These are phyloP conservation scores for Globisporangium acanthophoron DNA, from an alignment of 352 stramenopile genomes.

Conservation along the genomic window DNA sequence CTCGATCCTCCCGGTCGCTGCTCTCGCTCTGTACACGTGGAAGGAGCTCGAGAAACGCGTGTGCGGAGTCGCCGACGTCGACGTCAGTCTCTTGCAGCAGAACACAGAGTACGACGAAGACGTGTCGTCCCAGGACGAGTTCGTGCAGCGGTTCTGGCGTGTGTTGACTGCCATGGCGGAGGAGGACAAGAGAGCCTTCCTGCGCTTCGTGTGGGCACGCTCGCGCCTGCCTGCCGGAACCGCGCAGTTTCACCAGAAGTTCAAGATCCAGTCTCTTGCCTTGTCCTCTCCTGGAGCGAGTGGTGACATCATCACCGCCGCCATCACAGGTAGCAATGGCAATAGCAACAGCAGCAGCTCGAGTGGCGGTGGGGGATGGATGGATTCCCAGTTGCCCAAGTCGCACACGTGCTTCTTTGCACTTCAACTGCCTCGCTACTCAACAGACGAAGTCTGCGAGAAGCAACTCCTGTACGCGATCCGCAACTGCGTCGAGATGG, in stretches of 20 bases:
- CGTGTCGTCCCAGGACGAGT: conserved; percentile 48
- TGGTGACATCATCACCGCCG: not conserved
- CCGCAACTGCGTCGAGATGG: conserved; percentile 86
- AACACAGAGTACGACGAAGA: conserved; percentile 87
- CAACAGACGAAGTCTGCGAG: conserved; percentile 61
- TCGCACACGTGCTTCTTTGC: conserved; percentile 89
- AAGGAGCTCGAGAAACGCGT: conserved; percentile 68
- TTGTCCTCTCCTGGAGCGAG: conserved; percentile 5
- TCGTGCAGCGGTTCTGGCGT: conserved; percentile 76
- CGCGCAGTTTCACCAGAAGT: conserved; percentile 76
- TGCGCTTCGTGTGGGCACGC: conserved; percentile 81
- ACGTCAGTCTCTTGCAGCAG: conserved; percentile 57
- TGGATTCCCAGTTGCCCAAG: conserved; percentile 72
- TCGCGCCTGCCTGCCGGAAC: conserved; percentile 56
- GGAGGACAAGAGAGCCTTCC: conserved; percentile 66
- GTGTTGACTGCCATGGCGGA: conserved; percentile 54
- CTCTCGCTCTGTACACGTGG: conserved; percentile 53
- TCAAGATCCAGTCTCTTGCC: conserved; percentile 77
- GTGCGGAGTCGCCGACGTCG: conserved; percentile 67
- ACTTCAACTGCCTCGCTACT: conserved; percentile 75
- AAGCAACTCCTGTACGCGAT: conserved; percentile 76
- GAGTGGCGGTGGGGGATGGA: conserved; percentile 10
- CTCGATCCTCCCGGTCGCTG: conserved; percentile 66
- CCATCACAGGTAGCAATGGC: not conserved
- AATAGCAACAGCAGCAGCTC: not conserved